Evolutionary conservation across 306 rosid genomes (phyloP).

Genomic region (Malus asiatica): DNA sequence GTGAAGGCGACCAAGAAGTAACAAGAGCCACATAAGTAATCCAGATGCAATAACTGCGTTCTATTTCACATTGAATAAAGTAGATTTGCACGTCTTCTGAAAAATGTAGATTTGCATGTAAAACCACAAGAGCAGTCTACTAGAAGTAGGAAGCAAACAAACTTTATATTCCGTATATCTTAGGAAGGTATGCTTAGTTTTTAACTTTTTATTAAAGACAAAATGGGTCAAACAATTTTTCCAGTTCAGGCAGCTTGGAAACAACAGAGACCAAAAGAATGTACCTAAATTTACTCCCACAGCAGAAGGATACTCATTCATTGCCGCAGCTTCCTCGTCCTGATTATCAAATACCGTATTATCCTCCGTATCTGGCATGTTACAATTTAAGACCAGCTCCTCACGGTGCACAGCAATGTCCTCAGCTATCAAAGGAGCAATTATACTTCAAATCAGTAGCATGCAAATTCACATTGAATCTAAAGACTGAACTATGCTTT

Average conservation of each 20-base stretch:
- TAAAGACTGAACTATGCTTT: not conserved
- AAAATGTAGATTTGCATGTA: not conserved
- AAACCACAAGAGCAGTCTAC: not conserved
- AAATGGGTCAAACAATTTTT: not conserved
- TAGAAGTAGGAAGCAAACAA: not conserved
- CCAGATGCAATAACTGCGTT: not conserved
- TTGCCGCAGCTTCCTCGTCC: conserved; percentile 30
- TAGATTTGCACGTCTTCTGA: not conserved
- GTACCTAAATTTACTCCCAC: conserved; percentile 4
- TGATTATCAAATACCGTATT: conserved; percentile 18
- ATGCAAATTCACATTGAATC: not conserved
- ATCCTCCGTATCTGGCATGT: conserved; percentile 24
- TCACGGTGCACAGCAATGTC: conserved; percentile 14
- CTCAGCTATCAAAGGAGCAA: conserved; percentile 11
- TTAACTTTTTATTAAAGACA: not conserved
- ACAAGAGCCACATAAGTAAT: not conserved
- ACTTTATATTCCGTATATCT: not conserved
- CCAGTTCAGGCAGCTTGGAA: not conserved
- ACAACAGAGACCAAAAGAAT: not conserved
- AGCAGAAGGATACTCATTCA: conserved; percentile 24
- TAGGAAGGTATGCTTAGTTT: not conserved
- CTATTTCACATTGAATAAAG: not conserved
- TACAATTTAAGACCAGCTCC: conserved; percentile 27
- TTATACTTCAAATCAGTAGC: conserved; percentile 14
- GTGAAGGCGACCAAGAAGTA: not conserved